phyloP scores from a whole-genome alignment of 768 basidiomycete species.

The Mycena indigotica region DNA sequence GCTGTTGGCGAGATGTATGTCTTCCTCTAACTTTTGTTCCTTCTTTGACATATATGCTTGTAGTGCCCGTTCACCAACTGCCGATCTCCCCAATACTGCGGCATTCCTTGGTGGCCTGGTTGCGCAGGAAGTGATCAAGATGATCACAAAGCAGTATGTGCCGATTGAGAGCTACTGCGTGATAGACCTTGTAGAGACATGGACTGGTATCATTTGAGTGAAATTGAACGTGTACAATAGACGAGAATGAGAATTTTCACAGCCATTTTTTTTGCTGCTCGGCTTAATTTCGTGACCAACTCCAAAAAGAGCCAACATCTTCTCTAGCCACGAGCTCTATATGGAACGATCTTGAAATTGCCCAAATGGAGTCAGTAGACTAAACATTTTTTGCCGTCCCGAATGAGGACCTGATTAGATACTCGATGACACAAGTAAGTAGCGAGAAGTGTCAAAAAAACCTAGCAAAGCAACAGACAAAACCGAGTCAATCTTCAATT shows the following conservation, averaged over 20 bases:
- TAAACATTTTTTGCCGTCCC: no score
- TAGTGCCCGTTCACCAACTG: slow-evolving; percentile 77
- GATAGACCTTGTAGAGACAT: slow-evolving; percentile 80
- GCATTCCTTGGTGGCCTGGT: slow-evolving; percentile 92
- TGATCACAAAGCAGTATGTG: slow-evolving; percentile 94
- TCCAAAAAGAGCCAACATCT: no score
- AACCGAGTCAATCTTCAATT: slow-evolving; percentile 4
- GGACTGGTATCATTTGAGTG: slow-evolving; percentile 60
- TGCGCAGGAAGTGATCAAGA: slow-evolving; percentile 96
- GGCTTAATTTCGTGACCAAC: no score
- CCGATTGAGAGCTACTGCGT: slow-evolving; percentile 85
- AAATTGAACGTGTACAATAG: slow-evolving; percentile 6
- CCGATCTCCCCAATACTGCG: slow-evolving; percentile 91
- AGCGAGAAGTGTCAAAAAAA: no score
- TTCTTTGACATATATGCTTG: background rate
- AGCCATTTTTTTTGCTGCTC: no score
- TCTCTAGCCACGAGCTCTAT: no score
- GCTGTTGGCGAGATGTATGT: slow-evolving; percentile 82
- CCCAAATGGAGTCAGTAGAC: no score
- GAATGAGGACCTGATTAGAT: no score
- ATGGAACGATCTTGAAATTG: no score
- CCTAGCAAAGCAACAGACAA: no score
- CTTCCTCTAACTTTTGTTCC: background rate
- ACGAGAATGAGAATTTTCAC: no score
- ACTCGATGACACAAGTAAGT: no score